Evolutionary conservation across 2,329 filamentous ascomycete genomes (phyloP).

Genomic region (Alternaria triticina): DNA sequence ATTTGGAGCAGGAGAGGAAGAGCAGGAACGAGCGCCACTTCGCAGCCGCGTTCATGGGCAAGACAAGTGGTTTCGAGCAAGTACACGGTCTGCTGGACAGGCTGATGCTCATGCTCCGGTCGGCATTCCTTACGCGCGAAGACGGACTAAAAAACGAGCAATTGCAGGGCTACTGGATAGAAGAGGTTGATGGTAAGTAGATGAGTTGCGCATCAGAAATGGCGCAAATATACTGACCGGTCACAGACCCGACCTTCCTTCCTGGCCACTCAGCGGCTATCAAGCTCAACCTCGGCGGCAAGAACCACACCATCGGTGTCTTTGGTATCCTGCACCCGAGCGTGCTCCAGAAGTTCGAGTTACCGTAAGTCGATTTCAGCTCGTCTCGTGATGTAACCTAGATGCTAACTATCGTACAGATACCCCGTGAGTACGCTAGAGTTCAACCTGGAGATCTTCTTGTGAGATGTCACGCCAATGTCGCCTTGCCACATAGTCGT

Average conservation of each 20-base stretch:
- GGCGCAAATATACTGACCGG: constrained; percentile 10
- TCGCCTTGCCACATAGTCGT: not conserved
- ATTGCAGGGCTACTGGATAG: constrained; percentile 84
- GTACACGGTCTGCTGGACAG: constrained; percentile 94
- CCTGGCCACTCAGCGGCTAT: constrained; percentile 86
- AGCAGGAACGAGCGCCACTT: constrained; percentile 92
- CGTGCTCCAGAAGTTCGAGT: constrained; percentile 90
- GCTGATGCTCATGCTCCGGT: constrained; percentile 88
- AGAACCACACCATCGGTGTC: constrained; percentile 79
- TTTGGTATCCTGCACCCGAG: constrained; percentile 94
- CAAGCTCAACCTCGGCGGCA: constrained; percentile 75
- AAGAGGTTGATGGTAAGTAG: constrained; percentile 77
- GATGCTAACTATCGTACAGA: constrained; percentile 51
- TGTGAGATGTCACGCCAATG: constrained; percentile 56
- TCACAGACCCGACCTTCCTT: constrained; percentile 82
- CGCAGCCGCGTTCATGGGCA: constrained; percentile 94
- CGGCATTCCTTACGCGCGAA: constrained; percentile 77
- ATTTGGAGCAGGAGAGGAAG: constrained; percentile 79
- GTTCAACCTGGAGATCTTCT: constrained; percentile 91
- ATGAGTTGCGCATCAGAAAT: not conserved
- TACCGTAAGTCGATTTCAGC: constrained; percentile 65
- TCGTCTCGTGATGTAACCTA: not conserved
- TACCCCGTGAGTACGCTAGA: constrained; percentile 94
- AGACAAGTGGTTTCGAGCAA: constrained; percentile 91
- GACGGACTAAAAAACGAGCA: constrained; percentile 66